Percentiles rank a stretch among this genome's conserved stretches.
phyloP scores from a whole-genome alignment of 2,329 filamentous ascomycete species.

The Calonectria henricotiae region DNA sequence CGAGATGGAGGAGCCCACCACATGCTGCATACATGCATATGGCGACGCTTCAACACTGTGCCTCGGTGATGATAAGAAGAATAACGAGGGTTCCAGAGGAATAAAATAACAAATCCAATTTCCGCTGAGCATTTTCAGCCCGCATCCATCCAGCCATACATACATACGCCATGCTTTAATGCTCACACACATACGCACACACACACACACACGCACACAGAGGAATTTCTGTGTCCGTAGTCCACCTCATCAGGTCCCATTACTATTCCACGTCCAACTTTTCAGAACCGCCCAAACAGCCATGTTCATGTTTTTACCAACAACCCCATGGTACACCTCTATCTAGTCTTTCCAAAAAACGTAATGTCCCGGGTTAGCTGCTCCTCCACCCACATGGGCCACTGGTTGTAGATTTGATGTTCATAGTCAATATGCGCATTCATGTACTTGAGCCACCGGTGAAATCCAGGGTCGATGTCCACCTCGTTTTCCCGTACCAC shows the following conservation, averaged over 20 bases:
- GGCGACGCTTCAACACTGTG: neutral
- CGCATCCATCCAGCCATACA: constrained; percentile 22
- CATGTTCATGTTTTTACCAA: neutral
- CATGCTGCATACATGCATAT: neutral
- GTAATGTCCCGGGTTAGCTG: constrained; percentile 64
- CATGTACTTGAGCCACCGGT: constrained; percentile 68
- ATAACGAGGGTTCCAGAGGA: neutral
- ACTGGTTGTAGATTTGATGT: constrained; percentile 66
- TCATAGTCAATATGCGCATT: constrained; percentile 66
- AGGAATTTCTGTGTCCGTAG: no score
- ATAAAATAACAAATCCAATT: neutral
- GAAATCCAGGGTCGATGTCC: constrained; percentile 62
- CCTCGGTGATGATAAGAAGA: constrained; percentile 8
- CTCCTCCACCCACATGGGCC: constrained; percentile 71
- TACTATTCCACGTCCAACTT: neutral
- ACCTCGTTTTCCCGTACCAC: constrained; percentile 44
- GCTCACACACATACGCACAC: neutral
- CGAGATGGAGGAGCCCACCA: neutral
- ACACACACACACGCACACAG: neutral
- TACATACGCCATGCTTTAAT: constrained; percentile 33
- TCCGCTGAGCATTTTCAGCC: neutral
- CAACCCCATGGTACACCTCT: neutral
- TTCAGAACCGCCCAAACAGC: neutral
- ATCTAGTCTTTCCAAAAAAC: constrained; percentile 61
- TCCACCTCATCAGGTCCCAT: neutral